Evolutionary conservation across 2,329 filamentous ascomycete species (phyloP).

Genomic region (Fragosphaeria purpurea): DNA sequence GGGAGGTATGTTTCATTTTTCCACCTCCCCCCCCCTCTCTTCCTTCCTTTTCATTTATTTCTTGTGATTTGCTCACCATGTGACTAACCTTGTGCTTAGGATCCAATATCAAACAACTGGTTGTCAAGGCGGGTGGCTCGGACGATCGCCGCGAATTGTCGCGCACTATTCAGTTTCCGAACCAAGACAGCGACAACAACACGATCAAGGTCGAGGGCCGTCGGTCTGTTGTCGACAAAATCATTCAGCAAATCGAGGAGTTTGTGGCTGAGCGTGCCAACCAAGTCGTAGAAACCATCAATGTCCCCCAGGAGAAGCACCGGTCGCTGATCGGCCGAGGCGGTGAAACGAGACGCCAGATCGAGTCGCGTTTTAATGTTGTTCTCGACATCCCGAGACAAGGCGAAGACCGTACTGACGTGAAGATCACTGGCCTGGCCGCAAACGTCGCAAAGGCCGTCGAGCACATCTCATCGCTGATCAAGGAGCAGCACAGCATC

Average conservation of each 20-base stretch:
- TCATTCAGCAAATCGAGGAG: conserved; percentile 68
- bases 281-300: conserved; percentile 67
- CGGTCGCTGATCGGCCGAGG: conserved; percentile 83
- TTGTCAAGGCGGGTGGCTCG: conserved; percentile 79
- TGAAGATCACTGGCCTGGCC: conserved; percentile 75
- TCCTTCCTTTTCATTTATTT: not conserved
- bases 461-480: conserved; percentile 65
- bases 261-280: conserved; percentile 77
- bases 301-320: conserved; percentile 85
- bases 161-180: conserved; percentile 89
- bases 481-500: conserved; percentile 82
- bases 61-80: not conserved
- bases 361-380: conserved; percentile 80
- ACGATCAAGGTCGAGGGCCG: conserved; percentile 83
- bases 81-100: conserved; percentile 37
- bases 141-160: conserved; percentile 75
- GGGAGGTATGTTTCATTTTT: conserved; percentile 54
- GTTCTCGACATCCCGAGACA: conserved; percentile 86
- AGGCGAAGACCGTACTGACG: conserved; percentile 69
- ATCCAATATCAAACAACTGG: conserved; percentile 74
- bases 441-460: conserved; percentile 77
- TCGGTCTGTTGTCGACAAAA: conserved; percentile 76
- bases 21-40: not conserved
- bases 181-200: conserved; percentile 71
- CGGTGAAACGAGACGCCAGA: conserved; percentile 72